phyloP scores from a whole-genome alignment of 495 filamentous ascomycete genomes.

The Penicillium odoratum region DNA sequence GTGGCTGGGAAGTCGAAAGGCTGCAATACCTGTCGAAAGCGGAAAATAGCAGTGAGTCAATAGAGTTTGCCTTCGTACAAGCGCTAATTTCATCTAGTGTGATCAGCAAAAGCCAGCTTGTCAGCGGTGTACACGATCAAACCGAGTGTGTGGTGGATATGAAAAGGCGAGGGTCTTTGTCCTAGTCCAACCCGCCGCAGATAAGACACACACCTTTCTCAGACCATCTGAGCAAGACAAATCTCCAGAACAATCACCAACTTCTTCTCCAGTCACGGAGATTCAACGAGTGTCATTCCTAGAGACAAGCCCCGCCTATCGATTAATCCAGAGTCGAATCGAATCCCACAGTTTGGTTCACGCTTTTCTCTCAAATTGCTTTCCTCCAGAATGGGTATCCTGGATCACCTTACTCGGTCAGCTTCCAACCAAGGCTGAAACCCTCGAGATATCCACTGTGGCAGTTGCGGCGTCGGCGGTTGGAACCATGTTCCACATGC shows the following conservation, averaged over 20 bases:
- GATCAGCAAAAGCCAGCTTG: constrained; percentile 37
- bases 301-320: background rate
- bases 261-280: background rate
- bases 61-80: background rate
- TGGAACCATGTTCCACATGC: constrained; percentile 22
- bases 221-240: background rate
- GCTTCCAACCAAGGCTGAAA: constrained; percentile 18
- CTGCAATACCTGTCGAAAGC: constrained; percentile 45
- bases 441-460: constrained; percentile 26
- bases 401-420: constrained; percentile 30
- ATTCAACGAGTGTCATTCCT: background rate
- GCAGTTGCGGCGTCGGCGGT: constrained; percentile 30
- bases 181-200: constrained; percentile 18
- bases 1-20: constrained; percentile 48
- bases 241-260: background rate
- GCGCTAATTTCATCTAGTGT: constrained; percentile 22
- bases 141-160: constrained; percentile 40
- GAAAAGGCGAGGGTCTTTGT: constrained; percentile 36
- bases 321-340: constrained; percentile 6
- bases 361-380: constrained; percentile 21
- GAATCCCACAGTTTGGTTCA: constrained; percentile 18
- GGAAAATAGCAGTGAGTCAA: constrained; percentile 41
- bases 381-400: constrained; percentile 12
- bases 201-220: constrained; percentile 19
- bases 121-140: constrained; percentile 35